Conservation (phyloP, 345 rosid species). For the Linum usitatissimum region DNA sequence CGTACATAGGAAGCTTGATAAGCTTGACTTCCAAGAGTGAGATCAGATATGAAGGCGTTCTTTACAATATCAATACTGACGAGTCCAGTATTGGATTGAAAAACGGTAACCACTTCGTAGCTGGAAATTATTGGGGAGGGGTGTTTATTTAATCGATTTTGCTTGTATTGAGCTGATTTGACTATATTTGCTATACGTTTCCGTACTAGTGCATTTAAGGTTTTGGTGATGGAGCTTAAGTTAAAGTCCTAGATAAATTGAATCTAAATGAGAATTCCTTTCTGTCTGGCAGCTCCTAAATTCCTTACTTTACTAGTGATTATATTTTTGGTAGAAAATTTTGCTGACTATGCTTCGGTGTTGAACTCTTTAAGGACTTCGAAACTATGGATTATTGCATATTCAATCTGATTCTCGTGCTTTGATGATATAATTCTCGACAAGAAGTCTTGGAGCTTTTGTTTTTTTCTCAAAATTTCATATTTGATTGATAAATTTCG, state of each 20-base stretch:
- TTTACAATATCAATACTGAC: constrained; percentile 82
- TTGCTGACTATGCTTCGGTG: not conserved
- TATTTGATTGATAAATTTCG: too few species aligned
- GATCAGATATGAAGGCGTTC: constrained; percentile 92
- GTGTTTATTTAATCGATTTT: not conserved
- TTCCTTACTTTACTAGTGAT: not conserved
- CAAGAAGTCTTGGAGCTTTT: not conserved
- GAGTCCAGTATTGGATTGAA: constrained; percentile 92
- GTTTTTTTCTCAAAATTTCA: not conserved
- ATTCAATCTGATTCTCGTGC: not conserved
- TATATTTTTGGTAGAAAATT: not conserved
- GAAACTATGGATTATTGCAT: too few species aligned
- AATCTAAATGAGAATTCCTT: too few species aligned
- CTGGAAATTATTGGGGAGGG: not conserved
- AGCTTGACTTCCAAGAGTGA: constrained; percentile 94
- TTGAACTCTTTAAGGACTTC: not conserved
- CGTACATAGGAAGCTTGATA: constrained; percentile 92
- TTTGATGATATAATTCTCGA: not conserved
- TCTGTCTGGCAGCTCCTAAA: not conserved
- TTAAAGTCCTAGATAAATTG: not conserved
- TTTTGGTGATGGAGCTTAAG: not conserved
- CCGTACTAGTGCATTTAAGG: too few species aligned
- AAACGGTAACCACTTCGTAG: constrained; percentile 43
- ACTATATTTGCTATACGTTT: not conserved
- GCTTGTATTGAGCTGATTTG: not conserved